Evolutionary conservation across 202 grass and related monocot species (phyloP).

Genomic region (Thinopyrum obtusiflorum): DNA sequence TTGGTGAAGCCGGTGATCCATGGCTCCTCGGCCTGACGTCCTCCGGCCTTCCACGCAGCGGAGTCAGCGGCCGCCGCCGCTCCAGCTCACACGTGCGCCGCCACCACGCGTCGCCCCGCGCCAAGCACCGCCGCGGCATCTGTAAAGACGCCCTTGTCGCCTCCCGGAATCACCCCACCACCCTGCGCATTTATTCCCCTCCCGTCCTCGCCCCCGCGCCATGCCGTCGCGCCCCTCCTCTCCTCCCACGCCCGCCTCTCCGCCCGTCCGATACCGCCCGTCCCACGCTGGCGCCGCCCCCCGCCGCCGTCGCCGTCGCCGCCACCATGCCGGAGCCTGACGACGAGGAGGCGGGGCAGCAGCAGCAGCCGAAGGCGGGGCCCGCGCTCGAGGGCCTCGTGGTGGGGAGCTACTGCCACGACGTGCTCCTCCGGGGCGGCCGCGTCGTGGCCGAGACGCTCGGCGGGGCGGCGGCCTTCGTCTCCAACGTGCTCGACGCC

Average conservation of each 20-base stretch:
- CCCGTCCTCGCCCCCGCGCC: neutral
- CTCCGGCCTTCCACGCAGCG: slow-evolving; percentile 30
- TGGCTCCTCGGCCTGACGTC: too few species aligned
- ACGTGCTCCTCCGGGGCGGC: slow-evolving; percentile 72
- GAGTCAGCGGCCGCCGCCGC: slow-evolving; percentile 36
- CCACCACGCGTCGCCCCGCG: slow-evolving; percentile 29
- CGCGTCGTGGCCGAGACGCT: slow-evolving; percentile 64
- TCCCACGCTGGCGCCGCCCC: slow-evolving; percentile 25
- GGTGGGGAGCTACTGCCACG: slow-evolving; percentile 98
- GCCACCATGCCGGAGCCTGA: slow-evolving; percentile 25
- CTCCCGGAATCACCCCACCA: slow-evolving; percentile 14
- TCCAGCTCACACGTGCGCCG: slow-evolving; percentile 43
- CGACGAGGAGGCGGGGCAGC: neutral
- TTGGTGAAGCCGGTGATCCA: too few species aligned
- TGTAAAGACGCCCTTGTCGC: slow-evolving; percentile 41
- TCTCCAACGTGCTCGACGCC: slow-evolving; percentile 80
- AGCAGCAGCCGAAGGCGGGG: neutral
- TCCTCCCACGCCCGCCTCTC: neutral
- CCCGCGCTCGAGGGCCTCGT: slow-evolving; percentile 43
- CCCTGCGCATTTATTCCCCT: slow-evolving; percentile 49
- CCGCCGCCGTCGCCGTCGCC: neutral
- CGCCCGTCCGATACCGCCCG: neutral
- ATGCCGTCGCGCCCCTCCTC: slow-evolving; percentile 44
- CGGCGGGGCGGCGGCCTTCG: slow-evolving; percentile 80
- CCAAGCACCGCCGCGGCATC: slow-evolving; percentile 26